Evolutionary conservation across 768 basidiomycete genomes (phyloP), one percentile per base, ranked within the genome.

Genomic region (Lactarius akahatsu): DNA sequence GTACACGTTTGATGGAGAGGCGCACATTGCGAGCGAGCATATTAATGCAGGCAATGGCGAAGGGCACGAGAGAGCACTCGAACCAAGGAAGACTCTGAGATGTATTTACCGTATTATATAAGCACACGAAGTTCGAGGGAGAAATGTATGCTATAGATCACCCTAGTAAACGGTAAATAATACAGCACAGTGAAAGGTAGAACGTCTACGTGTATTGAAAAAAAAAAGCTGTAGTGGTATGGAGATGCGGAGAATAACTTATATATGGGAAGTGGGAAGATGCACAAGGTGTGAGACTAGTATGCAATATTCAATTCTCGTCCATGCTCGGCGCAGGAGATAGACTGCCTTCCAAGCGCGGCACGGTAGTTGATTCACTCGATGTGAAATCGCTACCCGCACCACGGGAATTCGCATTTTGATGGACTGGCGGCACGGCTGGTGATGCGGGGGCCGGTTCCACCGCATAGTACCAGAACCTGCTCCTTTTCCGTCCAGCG

Each of bases 391-490:
- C 65, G 20, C 66, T 68, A 41, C 69, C 68, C 4, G 50, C 67
- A 5, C 61, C 57, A 43, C 15, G 57, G 32, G 26, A 5, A 47
- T 67, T 61, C 26, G 40, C 57, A 34, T 38, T 47, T 47, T n/a
- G 54, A 54, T 59, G 61, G 40, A 40, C 57, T n/a, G 65, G 47
- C n/a, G 60, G 56, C 2, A 26, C 47, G 10, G 38, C 40, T 23
- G 57, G 45, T 41, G 62, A 15, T 32, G 77, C 79, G 9, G 82
- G 75, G 54, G 83, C 72, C 1, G 91, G 89, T 71, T 94, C 92
- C 30, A 94, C 90, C 23, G 92, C 92, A 69, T 94, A 94, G 54
- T 89, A 88, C 91, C 92, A 92, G 74, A 87, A 93, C 72, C 90
- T 92, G 73, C 92, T 93, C 75, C 83, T 87, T 79, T 91, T 93